Conservation (phyloP, 1,284 basidiomycete genomes). For the Mrakiaceae sp. region DNA sequence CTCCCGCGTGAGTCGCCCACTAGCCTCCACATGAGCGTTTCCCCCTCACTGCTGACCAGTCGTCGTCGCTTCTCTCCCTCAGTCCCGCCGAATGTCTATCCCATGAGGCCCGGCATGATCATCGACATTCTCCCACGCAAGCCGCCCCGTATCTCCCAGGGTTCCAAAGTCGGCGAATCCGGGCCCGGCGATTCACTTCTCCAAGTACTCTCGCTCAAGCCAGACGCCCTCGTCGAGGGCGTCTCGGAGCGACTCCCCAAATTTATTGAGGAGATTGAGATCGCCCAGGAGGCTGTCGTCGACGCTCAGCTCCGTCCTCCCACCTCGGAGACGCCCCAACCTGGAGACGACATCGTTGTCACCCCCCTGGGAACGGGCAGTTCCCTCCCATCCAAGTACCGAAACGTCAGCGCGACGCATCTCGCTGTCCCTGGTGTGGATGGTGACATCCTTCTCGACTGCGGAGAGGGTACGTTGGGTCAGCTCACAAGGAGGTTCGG, state of each 20-base stretch:
- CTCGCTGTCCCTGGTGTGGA: conserved; percentile 50
- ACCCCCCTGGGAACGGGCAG: conserved; percentile 82
- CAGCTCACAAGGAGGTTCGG: conserved; percentile 75
- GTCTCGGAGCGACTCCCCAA: background rate
- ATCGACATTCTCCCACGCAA: conserved; percentile 6
- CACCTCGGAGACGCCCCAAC: conserved; percentile 20
- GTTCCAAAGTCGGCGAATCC: background rate
- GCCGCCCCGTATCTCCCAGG: background rate
- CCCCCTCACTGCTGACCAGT: conserved; percentile 35
- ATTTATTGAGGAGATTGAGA: conserved; percentile 20
- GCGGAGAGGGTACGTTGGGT: conserved; percentile 84
- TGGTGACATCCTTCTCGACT: conserved; percentile 72
- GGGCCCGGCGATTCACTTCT: background rate
- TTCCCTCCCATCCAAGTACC: conserved; percentile 67
- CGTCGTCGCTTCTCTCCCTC: too few species aligned
- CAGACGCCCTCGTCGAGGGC: background rate
- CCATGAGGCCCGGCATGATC: background rate
- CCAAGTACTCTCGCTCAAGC: background rate
- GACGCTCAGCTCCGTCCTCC: background rate
- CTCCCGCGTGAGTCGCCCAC: conserved; percentile 23
- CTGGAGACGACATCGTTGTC: conserved; percentile 56
- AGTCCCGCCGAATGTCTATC: background rate
- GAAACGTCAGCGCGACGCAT: conserved; percentile 70
- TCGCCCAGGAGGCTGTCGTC: conserved; percentile 16
- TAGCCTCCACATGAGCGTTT: conserved; percentile 42